These are phyloP conservation scores for Aspergillus heteromorphus DNA, from an alignment of 495 filamentous ascomycete genomes.

Conservation along the genomic window DNA sequence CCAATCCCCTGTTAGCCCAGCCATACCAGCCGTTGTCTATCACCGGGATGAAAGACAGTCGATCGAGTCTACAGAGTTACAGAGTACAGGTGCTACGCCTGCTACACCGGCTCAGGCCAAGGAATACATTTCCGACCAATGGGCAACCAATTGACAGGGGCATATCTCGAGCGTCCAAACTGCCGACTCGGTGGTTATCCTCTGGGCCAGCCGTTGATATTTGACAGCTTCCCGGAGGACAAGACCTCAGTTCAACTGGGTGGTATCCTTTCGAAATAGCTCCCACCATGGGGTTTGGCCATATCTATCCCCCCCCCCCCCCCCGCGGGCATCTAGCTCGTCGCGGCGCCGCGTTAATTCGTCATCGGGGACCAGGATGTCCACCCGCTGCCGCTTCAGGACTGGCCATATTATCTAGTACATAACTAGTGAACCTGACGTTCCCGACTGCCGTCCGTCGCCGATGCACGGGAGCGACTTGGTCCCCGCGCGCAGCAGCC, in stretches of 20 bases:
- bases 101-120: background rate
- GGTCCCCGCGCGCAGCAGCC: constrained; percentile 41
- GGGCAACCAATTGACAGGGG: background rate
- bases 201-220: constrained; percentile 49
- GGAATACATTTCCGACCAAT: background rate
- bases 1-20: background rate
- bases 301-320: too few relatives aligned
- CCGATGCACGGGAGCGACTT: constrained; percentile 51
- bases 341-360: constrained; percentile 63
- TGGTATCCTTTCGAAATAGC: constrained; percentile 45
- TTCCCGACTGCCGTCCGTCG: constrained; percentile 52
- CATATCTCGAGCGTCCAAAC: background rate
- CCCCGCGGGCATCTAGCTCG: constrained; percentile 33
- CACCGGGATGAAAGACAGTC: background rate
- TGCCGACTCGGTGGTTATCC: constrained; percentile 43
- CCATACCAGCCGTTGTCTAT: background rate
- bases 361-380: constrained; percentile 48
- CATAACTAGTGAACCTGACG: constrained; percentile 51
- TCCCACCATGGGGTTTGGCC: constrained; percentile 49
- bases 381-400: constrained; percentile 57
- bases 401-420: constrained; percentile 48
- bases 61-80: too few relatives aligned
- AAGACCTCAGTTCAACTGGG: constrained; percentile 49
- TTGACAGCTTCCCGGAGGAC: constrained; percentile 45
- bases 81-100: background rate